Percentiles rank a stretch among this genome's conserved stretches.
Evolutionary conservation across 148 eudicot genomes (phyloP).

Genomic region (Rhododendron molle): DNA sequence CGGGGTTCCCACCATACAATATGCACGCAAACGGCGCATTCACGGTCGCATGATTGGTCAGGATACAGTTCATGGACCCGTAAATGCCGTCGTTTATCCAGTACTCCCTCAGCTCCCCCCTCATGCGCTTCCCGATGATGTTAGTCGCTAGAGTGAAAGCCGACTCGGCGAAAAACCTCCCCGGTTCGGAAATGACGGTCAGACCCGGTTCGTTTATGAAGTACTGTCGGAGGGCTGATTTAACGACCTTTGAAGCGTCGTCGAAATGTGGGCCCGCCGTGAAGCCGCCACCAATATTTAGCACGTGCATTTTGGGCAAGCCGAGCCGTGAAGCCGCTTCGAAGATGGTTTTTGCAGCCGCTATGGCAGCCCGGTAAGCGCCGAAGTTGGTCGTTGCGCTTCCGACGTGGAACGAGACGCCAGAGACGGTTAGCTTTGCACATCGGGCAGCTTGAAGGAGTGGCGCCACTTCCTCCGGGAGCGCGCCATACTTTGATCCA

Average conservation of each 20-base stretch:
- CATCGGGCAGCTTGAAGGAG: slow-evolving; percentile 16
- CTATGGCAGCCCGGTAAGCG: slow-evolving; percentile 16
- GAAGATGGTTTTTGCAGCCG: slow-evolving; percentile 11
- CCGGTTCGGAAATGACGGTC: slow-evolving; percentile 22
- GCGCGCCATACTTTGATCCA: slow-evolving; percentile 20
- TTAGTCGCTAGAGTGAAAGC: slow-evolving; percentile 16
- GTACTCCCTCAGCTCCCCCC: slow-evolving; percentile 21
- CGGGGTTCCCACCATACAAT: neutral
- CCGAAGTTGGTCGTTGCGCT: slow-evolving; percentile 3
- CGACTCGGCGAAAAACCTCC: slow-evolving; percentile 17
- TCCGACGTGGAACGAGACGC: slow-evolving; percentile 21
- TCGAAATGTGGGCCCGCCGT: neutral
- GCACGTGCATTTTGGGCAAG: slow-evolving; percentile 19
- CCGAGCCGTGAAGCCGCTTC: slow-evolving; percentile 17
- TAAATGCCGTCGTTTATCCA: slow-evolving; percentile 23
- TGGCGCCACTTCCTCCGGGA: slow-evolving; percentile 21
- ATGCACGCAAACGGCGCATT: slow-evolving; percentile 9
- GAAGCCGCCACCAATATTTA: slow-evolving; percentile 30
- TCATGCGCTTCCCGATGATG: slow-evolving; percentile 18
- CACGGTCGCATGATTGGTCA: neutral
- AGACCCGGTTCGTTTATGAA: neutral
- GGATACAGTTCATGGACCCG: slow-evolving; percentile 12
- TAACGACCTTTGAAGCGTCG: neutral
- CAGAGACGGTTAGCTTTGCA: slow-evolving; percentile 8
- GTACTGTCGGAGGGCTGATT: neutral